Percentiles rank a stretch among this genome's conserved stretches.
Evolutionary conservation across 208 protist genomes (phyloP).

Genomic region (Phytomonas sp.): DNA sequence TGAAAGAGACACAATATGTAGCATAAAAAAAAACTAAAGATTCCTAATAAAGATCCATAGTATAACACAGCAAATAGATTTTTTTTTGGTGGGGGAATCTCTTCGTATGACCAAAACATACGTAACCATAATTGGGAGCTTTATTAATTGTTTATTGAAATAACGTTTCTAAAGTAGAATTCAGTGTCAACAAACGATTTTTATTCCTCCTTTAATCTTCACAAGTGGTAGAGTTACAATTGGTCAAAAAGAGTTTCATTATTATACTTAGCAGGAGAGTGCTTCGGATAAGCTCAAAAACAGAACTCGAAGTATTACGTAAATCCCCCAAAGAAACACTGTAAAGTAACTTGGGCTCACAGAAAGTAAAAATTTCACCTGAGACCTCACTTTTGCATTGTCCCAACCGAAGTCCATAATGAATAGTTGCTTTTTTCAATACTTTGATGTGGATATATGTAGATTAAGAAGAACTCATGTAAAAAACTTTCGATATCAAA

Average conservation of each 20-base stretch:
- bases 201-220: background rate
- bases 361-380: background rate
- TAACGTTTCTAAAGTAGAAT: background rate
- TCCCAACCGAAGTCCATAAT: background rate
- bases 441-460: background rate
- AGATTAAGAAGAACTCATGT: background rate
- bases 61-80: background rate
- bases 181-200: background rate
- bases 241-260: background rate
- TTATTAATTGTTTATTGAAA: background rate
- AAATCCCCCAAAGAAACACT: background rate
- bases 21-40: slow-evolving; percentile 2
- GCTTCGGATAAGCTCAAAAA: background rate
- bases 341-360: background rate
- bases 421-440: background rate
- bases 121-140: background rate
- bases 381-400: background rate
- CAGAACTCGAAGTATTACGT: background rate
- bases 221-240: background rate
- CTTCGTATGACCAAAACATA: background rate
- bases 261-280: background rate
- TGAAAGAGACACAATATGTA: background rate
- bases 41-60: background rate
- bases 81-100: background rate
- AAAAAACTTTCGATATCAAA: background rate